These are phyloP conservation scores for Yamadazyma oceani DNA, from an alignment of 1,139 yeast species.

Conservation along the genomic window DNA sequence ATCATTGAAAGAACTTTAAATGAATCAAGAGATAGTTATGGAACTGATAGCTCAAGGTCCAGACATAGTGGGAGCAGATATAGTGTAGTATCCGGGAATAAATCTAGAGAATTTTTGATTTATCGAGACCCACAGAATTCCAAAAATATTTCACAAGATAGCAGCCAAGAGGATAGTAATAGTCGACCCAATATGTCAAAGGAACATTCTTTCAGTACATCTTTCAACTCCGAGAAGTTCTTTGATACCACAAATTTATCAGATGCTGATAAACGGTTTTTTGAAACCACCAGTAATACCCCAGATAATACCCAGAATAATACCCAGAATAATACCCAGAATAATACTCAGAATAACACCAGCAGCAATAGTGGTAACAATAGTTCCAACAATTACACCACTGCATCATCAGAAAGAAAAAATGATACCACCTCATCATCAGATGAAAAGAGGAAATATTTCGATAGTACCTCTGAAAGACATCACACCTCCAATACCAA, in stretches of 20 bases:
- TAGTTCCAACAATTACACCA: slow-evolving; percentile 1
- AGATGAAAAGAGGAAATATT: neutral
- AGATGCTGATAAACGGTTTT: neutral
- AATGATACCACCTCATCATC: slow-evolving; percentile 2
- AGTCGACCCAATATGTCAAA: neutral
- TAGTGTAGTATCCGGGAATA: neutral
- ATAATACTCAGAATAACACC: slow-evolving; percentile 1
- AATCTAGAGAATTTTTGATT: slow-evolving; percentile 5
- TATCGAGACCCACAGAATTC: slow-evolving; percentile 5
- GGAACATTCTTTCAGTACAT: neutral
- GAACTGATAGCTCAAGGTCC: slow-evolving; percentile 3
- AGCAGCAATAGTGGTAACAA: slow-evolving; percentile 1
- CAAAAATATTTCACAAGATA: neutral
- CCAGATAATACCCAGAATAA: slow-evolving; percentile 3
- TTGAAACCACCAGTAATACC: slow-evolving; percentile 7
- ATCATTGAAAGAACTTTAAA: slow-evolving; percentile 9
- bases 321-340: slow-evolving; percentile 3
- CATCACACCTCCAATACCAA: slow-evolving; percentile 1
- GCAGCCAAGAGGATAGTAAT: neutral
- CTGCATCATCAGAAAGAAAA: slow-evolving; percentile 1
- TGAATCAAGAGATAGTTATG: slow-evolving; percentile 6
- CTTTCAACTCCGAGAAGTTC: slow-evolving; percentile 1
- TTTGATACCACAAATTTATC: slow-evolving; percentile 2
- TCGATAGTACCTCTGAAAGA: slow-evolving; percentile 3
- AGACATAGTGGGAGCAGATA: neutral